phyloP scores from a whole-genome alignment of 1,139 yeast genomes.

The Meyerozyma smithsonii region DNA sequence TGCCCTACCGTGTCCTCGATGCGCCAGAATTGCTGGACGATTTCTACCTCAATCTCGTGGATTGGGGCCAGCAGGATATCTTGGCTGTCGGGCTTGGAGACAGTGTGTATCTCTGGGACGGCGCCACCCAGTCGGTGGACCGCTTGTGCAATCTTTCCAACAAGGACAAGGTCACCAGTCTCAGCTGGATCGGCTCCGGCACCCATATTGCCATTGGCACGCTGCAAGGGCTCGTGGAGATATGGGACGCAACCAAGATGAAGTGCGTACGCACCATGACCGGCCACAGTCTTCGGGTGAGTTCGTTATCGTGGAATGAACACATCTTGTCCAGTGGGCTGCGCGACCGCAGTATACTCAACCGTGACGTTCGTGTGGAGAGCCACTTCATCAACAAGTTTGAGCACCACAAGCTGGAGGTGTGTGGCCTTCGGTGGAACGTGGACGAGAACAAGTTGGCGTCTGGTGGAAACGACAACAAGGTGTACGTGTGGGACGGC shows the following conservation, averaged over 20 bases:
- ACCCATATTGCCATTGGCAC: slow-evolving; percentile 94
- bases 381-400: slow-evolving; percentile 74
- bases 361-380: slow-evolving; percentile 86
- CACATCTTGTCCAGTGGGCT: slow-evolving; percentile 86
- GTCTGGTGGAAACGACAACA: slow-evolving; percentile 92
- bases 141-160: slow-evolving; percentile 67
- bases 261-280: slow-evolving; percentile 87
- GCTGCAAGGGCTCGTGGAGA: slow-evolving; percentile 78
- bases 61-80: slow-evolving; percentile 91
- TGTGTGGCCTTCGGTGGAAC: slow-evolving; percentile 95
- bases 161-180: slow-evolving; percentile 69
- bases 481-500: slow-evolving; percentile 84
- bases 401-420: slow-evolving; percentile 84
- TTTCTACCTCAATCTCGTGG: slow-evolving; percentile 84
- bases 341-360: slow-evolving; percentile 77
- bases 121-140: slow-evolving; percentile 77
- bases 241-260: slow-evolving; percentile 89
- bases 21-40: slow-evolving; percentile 97
- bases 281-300: slow-evolving; percentile 82
- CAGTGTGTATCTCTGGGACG: slow-evolving; percentile 88
- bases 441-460: slow-evolving; percentile 82
- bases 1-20: slow-evolving; percentile 89
- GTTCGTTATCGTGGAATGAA: slow-evolving; percentile 91
- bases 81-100: slow-evolving; percentile 89
- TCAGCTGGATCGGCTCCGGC: slow-evolving; percentile 93